These are phyloP conservation scores for Cryptosporidium ubiquitum DNA, from an alignment of 169 alveolate species.

Conservation along the genomic window DNA sequence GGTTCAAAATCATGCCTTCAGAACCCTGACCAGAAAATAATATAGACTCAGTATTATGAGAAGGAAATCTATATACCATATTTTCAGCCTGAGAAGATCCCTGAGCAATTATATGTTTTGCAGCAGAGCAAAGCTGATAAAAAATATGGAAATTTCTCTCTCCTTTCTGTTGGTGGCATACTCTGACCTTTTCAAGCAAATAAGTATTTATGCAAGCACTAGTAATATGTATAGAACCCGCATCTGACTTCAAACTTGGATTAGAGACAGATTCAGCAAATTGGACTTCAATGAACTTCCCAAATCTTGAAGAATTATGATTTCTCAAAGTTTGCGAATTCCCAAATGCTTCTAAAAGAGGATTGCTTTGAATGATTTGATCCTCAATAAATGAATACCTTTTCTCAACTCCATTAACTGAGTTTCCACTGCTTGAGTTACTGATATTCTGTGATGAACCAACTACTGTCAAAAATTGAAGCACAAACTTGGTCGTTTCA, in stretches of 20 bases:
- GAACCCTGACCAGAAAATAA: not conserved
- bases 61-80: slow-evolving; percentile 37
- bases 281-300: slow-evolving; percentile 97
- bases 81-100: not conserved
- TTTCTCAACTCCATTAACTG: not conserved
- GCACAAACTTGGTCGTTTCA: slow-evolving; percentile 97
- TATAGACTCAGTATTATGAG: slow-evolving; percentile 13
- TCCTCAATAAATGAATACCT: slow-evolving; percentile 81
- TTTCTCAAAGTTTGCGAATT: slow-evolving; percentile 97
- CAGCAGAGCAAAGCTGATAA: slow-evolving; percentile 93
- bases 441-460: not conserved
- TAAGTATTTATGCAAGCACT: slow-evolving; percentile 96
- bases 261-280: slow-evolving; percentile 82
- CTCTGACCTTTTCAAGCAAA: slow-evolving; percentile 96
- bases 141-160: slow-evolving; percentile 98
- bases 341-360: slow-evolving; percentile 99
- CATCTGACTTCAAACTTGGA: not conserved
- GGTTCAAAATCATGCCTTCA: not conserved
- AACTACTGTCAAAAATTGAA: slow-evolving; percentile 90
- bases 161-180: slow-evolving; percentile 91
- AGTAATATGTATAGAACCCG: not conserved
- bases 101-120: slow-evolving; percentile 45
- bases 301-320: slow-evolving; percentile 96
- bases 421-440: not conserved
- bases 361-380: slow-evolving; percentile 96